phyloP scores from a whole-genome alignment of 148 eudicot genomes.

The Rhododendron henanense region DNA sequence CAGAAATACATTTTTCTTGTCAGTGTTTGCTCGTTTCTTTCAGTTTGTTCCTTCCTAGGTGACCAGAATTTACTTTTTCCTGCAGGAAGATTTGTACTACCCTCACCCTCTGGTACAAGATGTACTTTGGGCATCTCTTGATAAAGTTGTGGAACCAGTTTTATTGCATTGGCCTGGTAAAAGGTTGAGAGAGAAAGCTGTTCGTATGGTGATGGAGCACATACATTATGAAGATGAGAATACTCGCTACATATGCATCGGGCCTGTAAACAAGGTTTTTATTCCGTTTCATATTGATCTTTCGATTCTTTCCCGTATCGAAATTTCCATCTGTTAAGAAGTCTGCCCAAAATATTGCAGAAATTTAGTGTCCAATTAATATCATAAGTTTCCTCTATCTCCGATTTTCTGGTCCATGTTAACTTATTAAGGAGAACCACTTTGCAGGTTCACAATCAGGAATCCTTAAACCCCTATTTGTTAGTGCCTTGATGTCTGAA shows the following conservation, averaged over 20 bases:
- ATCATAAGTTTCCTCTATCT: background rate
- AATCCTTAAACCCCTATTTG: background rate
- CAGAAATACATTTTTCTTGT: background rate
- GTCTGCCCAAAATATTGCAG: background rate
- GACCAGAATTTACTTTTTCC: conserved; percentile 2
- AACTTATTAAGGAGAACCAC: background rate
- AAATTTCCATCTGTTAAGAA: background rate
- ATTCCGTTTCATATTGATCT: no score
- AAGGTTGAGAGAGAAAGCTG: no score
- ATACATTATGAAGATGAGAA: no score
- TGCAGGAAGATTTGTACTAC: conserved; percentile 98
- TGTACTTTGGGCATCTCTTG: no score
- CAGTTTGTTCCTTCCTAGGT: background rate
- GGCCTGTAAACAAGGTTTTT: no score
- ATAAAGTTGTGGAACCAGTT: no score
- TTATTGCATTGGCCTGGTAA: no score
- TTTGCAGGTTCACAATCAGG: background rate
- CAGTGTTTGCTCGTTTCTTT: background rate
- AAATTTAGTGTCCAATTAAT: background rate
- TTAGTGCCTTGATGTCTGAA: background rate
- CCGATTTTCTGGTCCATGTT: background rate
- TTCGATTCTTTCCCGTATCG: no score
- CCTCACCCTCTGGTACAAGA: no score
- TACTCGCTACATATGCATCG: no score
- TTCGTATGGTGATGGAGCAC: no score